Conservation (phyloP, 164 flowering plant species). For the Akebia trifoliata region DNA sequence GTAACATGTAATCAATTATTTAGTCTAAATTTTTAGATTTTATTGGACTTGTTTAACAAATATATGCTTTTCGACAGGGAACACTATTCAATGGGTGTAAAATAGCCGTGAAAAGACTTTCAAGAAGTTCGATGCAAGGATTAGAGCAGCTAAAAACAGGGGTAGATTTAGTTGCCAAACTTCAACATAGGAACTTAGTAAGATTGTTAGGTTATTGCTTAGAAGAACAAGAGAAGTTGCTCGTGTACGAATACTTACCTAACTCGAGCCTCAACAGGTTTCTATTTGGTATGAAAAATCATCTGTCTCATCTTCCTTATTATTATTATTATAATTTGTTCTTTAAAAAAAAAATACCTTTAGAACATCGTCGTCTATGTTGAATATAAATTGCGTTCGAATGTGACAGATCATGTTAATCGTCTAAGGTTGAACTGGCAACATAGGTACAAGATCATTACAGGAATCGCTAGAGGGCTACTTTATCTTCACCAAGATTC, state of each 20-base stretch:
- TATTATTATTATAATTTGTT: neutral
- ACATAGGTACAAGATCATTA: slow-evolving; percentile 14
- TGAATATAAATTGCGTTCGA: neutral
- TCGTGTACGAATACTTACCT: slow-evolving; percentile 38
- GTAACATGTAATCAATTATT: neutral
- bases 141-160: slow-evolving; percentile 33
- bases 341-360: neutral
- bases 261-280: slow-evolving; percentile 30
- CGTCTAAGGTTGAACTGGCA: slow-evolving; percentile 12
- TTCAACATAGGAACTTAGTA: slow-evolving; percentile 42
- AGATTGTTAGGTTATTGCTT: slow-evolving; percentile 36
- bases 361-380: neutral
- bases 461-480: slow-evolving; percentile 23
- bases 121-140: slow-evolving; percentile 31
- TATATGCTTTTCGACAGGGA: slow-evolving; percentile 26
- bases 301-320: no score
- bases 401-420: slow-evolving; percentile 10
- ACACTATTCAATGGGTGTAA: slow-evolving; percentile 24
- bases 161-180: slow-evolving; percentile 31
- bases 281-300: slow-evolving; percentile 29
- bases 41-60: neutral
- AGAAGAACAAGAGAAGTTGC: slow-evolving; percentile 33
- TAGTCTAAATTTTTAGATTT: neutral
- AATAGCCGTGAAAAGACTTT: slow-evolving; percentile 45
- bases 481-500: slow-evolving; percentile 30